Conservation (phyloP, 129 eudicot genomes). For the Centrapalus pauciflorus region DNA sequence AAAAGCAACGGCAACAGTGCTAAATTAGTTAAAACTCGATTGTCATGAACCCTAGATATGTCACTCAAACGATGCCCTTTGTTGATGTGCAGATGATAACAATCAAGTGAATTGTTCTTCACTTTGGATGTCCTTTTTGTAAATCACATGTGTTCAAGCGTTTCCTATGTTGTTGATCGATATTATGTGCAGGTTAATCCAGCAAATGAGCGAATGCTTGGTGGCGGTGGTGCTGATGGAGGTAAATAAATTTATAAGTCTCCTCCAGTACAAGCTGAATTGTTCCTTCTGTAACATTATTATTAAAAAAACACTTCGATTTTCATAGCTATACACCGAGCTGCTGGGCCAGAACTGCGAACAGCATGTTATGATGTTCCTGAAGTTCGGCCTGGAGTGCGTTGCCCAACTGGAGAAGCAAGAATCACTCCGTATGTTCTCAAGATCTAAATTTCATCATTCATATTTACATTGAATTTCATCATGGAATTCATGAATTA, state of each 20-base stretch:
- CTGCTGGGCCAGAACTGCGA: slow-evolving; percentile 89
- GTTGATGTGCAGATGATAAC: not conserved
- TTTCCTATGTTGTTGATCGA: not conserved
- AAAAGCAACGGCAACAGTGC: not conserved
- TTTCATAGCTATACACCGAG: slow-evolving; percentile 77
- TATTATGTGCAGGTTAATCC: slow-evolving; percentile 71
- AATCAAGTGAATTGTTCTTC: not conserved
- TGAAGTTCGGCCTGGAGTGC: slow-evolving; percentile 82
- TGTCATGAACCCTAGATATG: not conserved
- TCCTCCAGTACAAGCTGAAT: not conserved
- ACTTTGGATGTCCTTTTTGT: not conserved
- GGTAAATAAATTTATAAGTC: too few relatives aligned
- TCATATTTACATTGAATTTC: not conserved
- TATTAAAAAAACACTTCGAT: not conserved
- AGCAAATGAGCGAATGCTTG: slow-evolving; percentile 93
- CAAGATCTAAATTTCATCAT: not conserved
- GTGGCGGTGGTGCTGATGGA: slow-evolving; percentile 99
- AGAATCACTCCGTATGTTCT: slow-evolving; percentile 80
- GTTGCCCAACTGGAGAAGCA: slow-evolving; percentile 99
- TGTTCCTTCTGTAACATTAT: not conserved
- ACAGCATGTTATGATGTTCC: slow-evolving; percentile 79
- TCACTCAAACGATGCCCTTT: not conserved
- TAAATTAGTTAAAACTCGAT: not conserved
- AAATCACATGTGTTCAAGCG: not conserved
- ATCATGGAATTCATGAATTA: not conserved